A percentile compares a stretch with the other conserved stretches of the same genome.
These are phyloP conservation scores for Xanthoparmelia taractica DNA, from an alignment of 495 filamentous ascomycete genomes.

Conservation along the genomic window DNA sequence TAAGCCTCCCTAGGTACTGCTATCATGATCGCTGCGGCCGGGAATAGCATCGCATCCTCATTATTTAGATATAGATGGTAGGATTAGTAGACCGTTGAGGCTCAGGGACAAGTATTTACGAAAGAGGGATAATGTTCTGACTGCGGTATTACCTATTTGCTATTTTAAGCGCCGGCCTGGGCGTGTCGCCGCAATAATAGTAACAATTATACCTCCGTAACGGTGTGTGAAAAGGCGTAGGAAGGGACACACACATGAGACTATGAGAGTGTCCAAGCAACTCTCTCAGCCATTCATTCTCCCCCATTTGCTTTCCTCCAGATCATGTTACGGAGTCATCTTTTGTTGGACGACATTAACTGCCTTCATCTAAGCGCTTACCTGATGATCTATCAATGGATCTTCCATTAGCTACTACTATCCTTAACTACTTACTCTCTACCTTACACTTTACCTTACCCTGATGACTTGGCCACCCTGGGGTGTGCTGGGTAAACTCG, in stretches of 20 bases:
- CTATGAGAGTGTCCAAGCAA: too few relatives aligned
- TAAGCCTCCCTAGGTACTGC: too few relatives aligned
- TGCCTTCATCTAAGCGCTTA: constrained; percentile 19
- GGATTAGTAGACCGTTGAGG: not conserved
- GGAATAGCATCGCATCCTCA: not conserved
- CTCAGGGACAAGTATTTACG: not conserved
- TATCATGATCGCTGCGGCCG: not conserved
- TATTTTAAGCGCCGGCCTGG: constrained; percentile 10
- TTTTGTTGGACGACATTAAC: constrained; percentile 14
- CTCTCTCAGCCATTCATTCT: not conserved
- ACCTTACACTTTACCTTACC: constrained; percentile 1
- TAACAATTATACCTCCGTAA: too few relatives aligned
- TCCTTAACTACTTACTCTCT: constrained; percentile 1
- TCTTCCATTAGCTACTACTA: not conserved
- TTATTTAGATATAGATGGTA: not conserved
- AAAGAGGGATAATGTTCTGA: not conserved
- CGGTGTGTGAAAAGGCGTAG: too few relatives aligned
- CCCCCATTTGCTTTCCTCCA: not conserved
- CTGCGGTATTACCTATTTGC: constrained; percentile 1
- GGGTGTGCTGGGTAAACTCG: too few relatives aligned
- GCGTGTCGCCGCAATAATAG: constrained; percentile 11
- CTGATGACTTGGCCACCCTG: not conserved
- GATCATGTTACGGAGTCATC: not conserved
- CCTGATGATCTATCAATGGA: constrained; percentile 17
- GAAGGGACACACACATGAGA: too few relatives aligned